A percentile compares a stretch with the other conserved stretches of the same genome.
Conservation (phyloP, 139 green algal genomes). For the Closterium sp. region DNA sequence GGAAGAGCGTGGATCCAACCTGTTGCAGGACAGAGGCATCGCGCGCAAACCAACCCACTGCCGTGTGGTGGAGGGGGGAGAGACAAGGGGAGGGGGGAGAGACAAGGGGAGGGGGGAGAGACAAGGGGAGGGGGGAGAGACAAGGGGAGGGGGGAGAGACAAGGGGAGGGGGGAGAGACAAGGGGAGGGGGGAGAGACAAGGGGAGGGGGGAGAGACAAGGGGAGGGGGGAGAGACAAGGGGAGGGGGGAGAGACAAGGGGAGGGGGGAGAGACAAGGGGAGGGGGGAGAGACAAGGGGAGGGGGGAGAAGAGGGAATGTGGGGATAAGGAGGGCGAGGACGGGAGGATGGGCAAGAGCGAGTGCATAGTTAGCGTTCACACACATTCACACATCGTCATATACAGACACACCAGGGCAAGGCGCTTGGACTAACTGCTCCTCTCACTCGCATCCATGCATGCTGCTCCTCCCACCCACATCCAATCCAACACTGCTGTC, state of each 20-base stretch:
- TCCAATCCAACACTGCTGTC: no score
- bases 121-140: not conserved
- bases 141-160: not conserved
- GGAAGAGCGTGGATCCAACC: conserved; percentile 17
- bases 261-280: not conserved
- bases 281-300: not conserved
- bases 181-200: not conserved
- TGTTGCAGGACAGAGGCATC: conserved; percentile 13
- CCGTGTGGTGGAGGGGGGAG: not conserved
- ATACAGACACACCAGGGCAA: not conserved
- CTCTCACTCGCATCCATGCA: not conserved
- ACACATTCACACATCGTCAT: not conserved
- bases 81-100: not conserved
- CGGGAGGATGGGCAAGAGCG: not conserved
- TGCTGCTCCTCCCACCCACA: not conserved
- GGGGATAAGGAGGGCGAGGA: not conserved
- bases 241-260: not conserved
- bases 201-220: not conserved
- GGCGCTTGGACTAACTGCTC: not conserved
- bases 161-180: not conserved
- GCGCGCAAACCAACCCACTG: conserved; percentile 34
- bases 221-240: not conserved
- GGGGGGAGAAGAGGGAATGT: not conserved
- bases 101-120: not conserved
- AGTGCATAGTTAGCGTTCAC: not conserved